Evolutionary conservation across 164 flowering plant genomes (phyloP), one percentile per base, ranked within the genome.

Genomic region (Vitis rupestris): DNA sequence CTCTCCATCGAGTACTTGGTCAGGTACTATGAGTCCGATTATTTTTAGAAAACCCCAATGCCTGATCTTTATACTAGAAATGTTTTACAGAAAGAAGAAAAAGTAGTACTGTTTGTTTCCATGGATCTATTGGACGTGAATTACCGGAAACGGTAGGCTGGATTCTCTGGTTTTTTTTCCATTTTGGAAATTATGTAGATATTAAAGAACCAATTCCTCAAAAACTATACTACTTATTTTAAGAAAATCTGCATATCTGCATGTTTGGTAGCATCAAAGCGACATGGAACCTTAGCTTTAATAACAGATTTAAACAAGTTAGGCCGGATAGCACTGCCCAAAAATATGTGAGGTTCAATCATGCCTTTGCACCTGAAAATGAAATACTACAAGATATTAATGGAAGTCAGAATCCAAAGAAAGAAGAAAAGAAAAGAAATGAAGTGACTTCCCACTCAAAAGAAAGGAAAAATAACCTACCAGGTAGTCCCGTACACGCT

Each of bases 401-500:
- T 63, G 73, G 62, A 63, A 63, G 61, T 70, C 67, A 55, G 67
- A 54, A 63, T 70, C 66, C 60, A 62, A 3, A 37, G 44, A 37
- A 37, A 37, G 44, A 37, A 37, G 44, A 37, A 37, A 37, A 69
- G 19, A 60, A 50, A 60, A 60, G 44, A 50, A 59, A 0, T 17
- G 66, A 70, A 54, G 67, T 54, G 67, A 63, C 73, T 48, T 9
- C 67, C 67, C 64, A 55, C 59, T 55, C 48, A 54, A 50, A 68
- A 67, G 16, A 53, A 50, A 69, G 58, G 44, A 53, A 14, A 15
- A 6, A 23, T 7, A 49, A 3, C 19, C 12, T 8, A 29, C 23
- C 12, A 30, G 61, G 56, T 53, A 57, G 31, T 44, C 53, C 58
- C 16, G 61, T 67, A 57, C 70, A 57, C n/a, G 7, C 15, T 11